Evolutionary conservation across 257 asterid species (phyloP).

Genomic region (Solanum pinnatisectum): DNA sequence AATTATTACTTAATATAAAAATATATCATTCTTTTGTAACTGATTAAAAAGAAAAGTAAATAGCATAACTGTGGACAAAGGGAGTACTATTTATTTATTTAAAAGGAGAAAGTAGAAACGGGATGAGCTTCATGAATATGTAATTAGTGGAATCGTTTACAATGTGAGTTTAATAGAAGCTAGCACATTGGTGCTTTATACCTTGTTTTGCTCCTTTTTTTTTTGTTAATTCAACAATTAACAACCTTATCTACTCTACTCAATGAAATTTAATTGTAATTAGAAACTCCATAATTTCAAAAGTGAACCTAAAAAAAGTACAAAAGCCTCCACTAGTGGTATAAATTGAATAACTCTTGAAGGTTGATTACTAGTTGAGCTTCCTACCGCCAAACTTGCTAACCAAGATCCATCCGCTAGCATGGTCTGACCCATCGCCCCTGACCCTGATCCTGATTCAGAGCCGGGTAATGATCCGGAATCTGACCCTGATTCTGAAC

Average conservation of each 20-base stretch:
- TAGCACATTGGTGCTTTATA: not conserved
- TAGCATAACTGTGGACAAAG: too few species aligned
- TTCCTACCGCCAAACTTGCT: slow-evolving; percentile 66
- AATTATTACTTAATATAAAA: too few species aligned
- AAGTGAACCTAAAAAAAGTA: slow-evolving; percentile 12
- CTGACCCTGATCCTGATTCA: slow-evolving; percentile 29
- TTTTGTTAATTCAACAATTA: not conserved
- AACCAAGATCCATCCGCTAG: slow-evolving; percentile 68
- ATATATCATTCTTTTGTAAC: too few species aligned
- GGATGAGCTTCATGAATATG: not conserved
- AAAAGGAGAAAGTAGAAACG: not conserved
- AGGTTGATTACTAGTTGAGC: slow-evolving; percentile 14
- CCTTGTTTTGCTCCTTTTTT: not conserved
- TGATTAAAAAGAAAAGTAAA: too few species aligned
- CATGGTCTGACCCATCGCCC: slow-evolving; percentile 27
- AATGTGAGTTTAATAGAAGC: not conserved
- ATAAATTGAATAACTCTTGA: slow-evolving; percentile 1
- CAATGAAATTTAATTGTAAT: not conserved
- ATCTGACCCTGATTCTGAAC: slow-evolving; percentile 13
- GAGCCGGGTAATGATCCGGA: slow-evolving; percentile 3
- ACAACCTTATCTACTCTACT: not conserved
- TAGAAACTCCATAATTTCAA: not conserved
- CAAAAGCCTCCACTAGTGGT: slow-evolving; percentile 9
- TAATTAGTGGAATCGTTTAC: not conserved
- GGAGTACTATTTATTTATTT: too few species aligned